Evolutionary conservation across 805 yeast genomes (phyloP).

Genomic region (Debaryomyces tyrocola): DNA sequence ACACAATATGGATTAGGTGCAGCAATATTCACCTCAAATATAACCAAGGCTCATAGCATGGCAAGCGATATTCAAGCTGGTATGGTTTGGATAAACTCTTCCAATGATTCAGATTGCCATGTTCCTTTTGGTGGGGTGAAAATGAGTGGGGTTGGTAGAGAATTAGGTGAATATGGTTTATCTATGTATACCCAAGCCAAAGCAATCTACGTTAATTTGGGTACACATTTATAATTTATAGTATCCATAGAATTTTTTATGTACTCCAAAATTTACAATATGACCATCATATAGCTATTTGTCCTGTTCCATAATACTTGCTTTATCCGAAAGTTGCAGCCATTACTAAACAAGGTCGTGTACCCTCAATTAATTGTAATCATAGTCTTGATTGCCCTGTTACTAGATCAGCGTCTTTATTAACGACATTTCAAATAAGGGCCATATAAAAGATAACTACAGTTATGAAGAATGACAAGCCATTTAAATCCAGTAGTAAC

Average conservation of each 20-base stretch:
- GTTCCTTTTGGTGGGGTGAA: slow-evolving; percentile 81
- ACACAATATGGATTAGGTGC: slow-evolving; percentile 81
- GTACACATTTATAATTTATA: slow-evolving; percentile 31
- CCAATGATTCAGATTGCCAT: slow-evolving; percentile 43
- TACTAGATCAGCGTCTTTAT: no score
- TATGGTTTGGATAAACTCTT: slow-evolving; percentile 47
- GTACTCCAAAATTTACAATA: no score
- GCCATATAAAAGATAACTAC: not conserved
- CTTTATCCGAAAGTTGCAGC: no score
- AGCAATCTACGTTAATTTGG: slow-evolving; percentile 74
- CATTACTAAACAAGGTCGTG: no score
- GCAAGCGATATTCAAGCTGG: slow-evolving; percentile 52
- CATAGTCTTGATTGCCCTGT: no score
- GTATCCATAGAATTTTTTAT: no score
- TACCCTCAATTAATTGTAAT: no score
- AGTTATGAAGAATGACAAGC: not conserved
- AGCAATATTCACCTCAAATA: slow-evolving; percentile 71
- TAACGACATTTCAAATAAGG: no score
- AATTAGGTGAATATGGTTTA: slow-evolving; percentile 74
- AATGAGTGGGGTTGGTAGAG: slow-evolving; percentile 79
- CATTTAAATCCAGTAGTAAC: not conserved
- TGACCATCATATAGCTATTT: no score
- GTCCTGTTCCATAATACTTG: no score
- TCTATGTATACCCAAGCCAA: slow-evolving; percentile 71
- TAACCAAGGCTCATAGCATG: slow-evolving; percentile 62